Percentiles rank a stretch among this genome's conserved stretches.
Conservation (phyloP, 768 basidiomycete species). For the Ramaria rubella region DNA sequence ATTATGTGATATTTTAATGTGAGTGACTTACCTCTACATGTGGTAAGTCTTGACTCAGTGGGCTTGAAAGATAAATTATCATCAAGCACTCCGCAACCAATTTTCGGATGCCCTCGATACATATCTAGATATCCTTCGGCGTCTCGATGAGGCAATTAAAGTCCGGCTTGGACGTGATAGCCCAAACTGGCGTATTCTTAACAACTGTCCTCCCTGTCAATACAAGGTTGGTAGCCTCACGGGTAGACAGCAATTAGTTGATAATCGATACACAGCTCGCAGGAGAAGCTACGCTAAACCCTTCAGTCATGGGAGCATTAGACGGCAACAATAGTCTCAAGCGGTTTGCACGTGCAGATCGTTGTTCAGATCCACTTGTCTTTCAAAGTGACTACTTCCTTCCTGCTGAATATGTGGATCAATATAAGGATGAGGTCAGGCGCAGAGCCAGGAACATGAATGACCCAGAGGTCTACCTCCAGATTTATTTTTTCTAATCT, state of each 20-base stretch:
- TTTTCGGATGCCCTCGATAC: conserved; percentile 23
- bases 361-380: conserved; percentile 16
- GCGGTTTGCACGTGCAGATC: conserved; percentile 20
- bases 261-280: conserved; percentile 10
- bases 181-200: conserved; percentile 19
- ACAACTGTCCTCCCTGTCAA: conserved; percentile 23
- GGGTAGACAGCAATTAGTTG: background rate
- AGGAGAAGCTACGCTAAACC: conserved; percentile 12
- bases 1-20: conserved; percentile 22
- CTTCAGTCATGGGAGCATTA: conserved; percentile 17
- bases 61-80: conserved; percentile 22
- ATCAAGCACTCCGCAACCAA: conserved; percentile 18
- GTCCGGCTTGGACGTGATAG: conserved; percentile 14
- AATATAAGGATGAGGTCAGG: conserved; percentile 26
- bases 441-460: background rate
- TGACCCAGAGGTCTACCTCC: background rate
- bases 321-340: conserved; percentile 22
- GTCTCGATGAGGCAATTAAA: conserved; percentile 13
- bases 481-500: conserved; percentile 16
- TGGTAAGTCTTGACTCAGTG: background rate
- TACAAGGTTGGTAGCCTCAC: conserved; percentile 13
- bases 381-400: conserved; percentile 27
- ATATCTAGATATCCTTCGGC: conserved; percentile 20
- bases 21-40: conserved; percentile 1
- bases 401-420: conserved; percentile 21